Evolutionary conservation across 495 filamentous ascomycete genomes (phyloP), one percentile per base, ranked within the genome.

Genomic region (Podospora tetraspora): DNA sequence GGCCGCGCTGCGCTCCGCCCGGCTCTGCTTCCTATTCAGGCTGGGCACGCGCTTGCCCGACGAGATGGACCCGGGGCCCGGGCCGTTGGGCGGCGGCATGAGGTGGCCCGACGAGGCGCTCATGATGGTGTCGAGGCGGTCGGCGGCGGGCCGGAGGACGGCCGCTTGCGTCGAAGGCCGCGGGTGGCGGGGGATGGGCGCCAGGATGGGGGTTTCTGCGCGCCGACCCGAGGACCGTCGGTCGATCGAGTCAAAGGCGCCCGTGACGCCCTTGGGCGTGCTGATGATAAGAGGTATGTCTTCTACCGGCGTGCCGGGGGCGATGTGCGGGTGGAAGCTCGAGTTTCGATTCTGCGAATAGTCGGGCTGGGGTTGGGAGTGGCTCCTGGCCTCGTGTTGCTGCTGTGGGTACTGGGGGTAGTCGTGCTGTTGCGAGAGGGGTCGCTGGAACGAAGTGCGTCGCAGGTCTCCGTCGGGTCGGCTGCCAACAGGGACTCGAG

Each of bases 91-190:
- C 8, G 90, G 90, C 8, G 90, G 90, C 8, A 25, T 34, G n/a
- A 62, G 87, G 87, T 66, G 25, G 83, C 85, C 19, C 0, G 65
- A 43, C 4, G 90, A 90, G 13, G 95, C 80, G 37, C 88, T 88
- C 75, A 93, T 95, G 74, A 97, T 94, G 0, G 92, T 95, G 64
- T 90, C 92, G 25, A 96, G 82, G 86, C 90, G 91, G 64, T 83
- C 81, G 27, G 80, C 80, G 0, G 79, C 74, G 22, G 85, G 84
- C 11, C 83, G 80, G 22, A 83, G 75, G 62, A 79, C 66, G 34
- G 76, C 73, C 34, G 74, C 73, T 37, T 77, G 78, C 5, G 76
- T 75, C 29, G 75, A 72, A 11, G 76, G 74, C 13, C 79, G 74
- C 23, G 82, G 82, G 69, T 80, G 82, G 13, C 76, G 78, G 63